Evolutionary conservation across 306 rosid genomes (phyloP).

Genomic region (Casuarina equisetifolia): DNA sequence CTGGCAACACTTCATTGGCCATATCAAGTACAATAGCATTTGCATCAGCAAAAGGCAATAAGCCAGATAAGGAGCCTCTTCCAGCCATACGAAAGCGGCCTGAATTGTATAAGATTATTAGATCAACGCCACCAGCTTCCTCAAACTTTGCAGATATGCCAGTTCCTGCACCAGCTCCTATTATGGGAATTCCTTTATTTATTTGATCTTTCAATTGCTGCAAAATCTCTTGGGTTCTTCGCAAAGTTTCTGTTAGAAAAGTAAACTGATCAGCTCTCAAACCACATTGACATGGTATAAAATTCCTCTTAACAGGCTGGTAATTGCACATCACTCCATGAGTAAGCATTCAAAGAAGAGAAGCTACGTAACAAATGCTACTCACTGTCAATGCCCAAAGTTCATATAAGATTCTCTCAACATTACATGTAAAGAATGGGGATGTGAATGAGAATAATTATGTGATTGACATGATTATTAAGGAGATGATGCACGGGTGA

Average conservation of each 20-base stretch:
- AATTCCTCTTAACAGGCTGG: constrained; percentile 1
- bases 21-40: constrained; percentile 90
- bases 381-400: neutral
- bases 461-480: neutral
- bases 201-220: constrained; percentile 73
- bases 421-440: neutral
- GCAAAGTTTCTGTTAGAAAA: constrained; percentile 65
- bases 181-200: constrained; percentile 61
- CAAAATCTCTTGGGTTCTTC: constrained; percentile 60
- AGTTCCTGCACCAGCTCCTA: constrained; percentile 96
- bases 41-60: constrained; percentile 92
- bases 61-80: constrained; percentile 91
- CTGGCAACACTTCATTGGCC: constrained; percentile 95
- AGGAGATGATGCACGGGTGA: neutral
- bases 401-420: neutral
- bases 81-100: constrained; percentile 98
- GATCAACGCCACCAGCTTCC: constrained; percentile 93
- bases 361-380: neutral
- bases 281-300: constrained; percentile 10
- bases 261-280: constrained; percentile 13
- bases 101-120: constrained; percentile 84
- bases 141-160: constrained; percentile 98
- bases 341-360: neutral
- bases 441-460: too few relatives aligned
- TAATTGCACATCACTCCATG: neutral